Conservation (phyloP, 2,329 filamentous ascomycete species). For the Alternaria tenuissima region DNA sequence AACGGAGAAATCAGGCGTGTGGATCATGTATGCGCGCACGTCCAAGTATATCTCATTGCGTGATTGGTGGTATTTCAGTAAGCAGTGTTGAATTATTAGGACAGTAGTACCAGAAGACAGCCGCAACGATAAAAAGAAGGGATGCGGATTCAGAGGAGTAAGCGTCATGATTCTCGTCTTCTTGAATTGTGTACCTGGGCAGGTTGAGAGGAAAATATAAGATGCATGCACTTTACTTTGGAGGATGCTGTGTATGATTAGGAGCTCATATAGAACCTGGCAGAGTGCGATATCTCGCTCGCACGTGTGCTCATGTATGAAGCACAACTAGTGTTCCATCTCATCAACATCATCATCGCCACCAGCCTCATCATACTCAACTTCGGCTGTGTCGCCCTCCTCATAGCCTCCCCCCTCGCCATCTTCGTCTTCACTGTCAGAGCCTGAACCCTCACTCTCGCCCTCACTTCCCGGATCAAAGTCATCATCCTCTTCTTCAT, state of each 20-base stretch:
- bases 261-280: background rate
- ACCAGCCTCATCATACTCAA: conserved; percentile 25
- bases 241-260: background rate
- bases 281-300: background rate
- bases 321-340: conserved; percentile 32
- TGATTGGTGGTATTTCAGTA: background rate
- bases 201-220: background rate
- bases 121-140: background rate
- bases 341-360: conserved; percentile 33
- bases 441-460: conserved; percentile 52
- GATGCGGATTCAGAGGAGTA: background rate
- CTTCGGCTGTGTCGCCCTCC: conserved; percentile 35
- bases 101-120: background rate
- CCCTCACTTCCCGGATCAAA: conserved; percentile 53
- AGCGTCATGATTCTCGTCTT: background rate
- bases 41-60: background rate
- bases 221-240: background rate
- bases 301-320: background rate
- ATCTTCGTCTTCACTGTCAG: conserved; percentile 46
- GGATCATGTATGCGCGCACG: background rate
- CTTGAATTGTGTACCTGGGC: background rate
- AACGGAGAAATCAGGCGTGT: background rate
- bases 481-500: conserved; percentile 54
- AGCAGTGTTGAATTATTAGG: background rate
- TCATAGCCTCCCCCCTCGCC: conserved; percentile 42